A percentile compares a stretch with the other conserved stretches of the same genome.
These are phyloP conservation scores for Clitoria ternatea DNA, from an alignment of 306 rosid species.

Conservation along the genomic window DNA sequence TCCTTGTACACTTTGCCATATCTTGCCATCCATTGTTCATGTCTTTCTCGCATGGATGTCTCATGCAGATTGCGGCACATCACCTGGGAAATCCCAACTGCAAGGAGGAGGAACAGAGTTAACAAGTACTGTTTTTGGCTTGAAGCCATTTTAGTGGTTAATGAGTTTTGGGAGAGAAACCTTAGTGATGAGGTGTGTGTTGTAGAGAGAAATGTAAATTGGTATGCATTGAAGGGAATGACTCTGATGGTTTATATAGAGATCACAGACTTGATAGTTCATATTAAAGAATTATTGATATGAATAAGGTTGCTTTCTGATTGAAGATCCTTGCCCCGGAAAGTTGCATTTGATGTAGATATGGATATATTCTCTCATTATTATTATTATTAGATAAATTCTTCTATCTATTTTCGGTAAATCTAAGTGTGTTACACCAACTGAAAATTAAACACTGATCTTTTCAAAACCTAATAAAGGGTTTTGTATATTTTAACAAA, in stretches of 20 bases:
- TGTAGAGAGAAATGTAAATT: not conserved
- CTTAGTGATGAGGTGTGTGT: not conserved
- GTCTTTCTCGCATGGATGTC: not conserved
- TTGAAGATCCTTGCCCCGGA: not conserved
- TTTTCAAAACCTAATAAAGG: too few species aligned
- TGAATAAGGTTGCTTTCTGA: not conserved
- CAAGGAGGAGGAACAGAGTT: not conserved
- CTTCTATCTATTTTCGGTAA: not conserved
- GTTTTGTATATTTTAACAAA: too few species aligned
- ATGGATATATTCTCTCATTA: not conserved
- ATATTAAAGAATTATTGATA: not conserved
- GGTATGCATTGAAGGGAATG: not conserved
- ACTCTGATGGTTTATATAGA: conserved; percentile 17
- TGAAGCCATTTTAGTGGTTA: conserved; percentile 10
- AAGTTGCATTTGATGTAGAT: not conserved
- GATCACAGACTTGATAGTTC: not conserved
- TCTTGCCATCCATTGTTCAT: conserved; percentile 24
- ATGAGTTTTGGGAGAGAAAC: not conserved
- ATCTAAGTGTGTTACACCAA: not conserved
- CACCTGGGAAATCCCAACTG: not conserved
- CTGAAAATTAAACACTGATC: too few species aligned
- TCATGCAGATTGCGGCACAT: not conserved
- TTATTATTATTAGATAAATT: not conserved
- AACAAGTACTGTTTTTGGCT: conserved; percentile 12
- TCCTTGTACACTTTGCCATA: not conserved